phyloP scores from a whole-genome alignment of 176 grass and related monocot genomes.

The Panicum miliaceum region DNA sequence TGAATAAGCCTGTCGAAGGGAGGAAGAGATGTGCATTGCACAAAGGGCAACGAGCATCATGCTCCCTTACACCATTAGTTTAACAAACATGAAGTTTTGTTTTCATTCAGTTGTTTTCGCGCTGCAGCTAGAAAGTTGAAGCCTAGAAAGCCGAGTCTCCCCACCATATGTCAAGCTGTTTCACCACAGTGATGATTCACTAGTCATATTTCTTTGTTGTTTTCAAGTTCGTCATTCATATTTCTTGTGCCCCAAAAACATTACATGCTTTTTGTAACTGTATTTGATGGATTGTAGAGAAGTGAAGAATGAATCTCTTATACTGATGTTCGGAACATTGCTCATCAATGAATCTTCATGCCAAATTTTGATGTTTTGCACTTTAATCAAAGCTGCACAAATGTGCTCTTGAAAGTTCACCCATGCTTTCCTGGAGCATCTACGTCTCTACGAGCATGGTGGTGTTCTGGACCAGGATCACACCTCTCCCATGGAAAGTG shows the following conservation, averaged over 20 bases:
- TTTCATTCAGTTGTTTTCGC: not conserved
- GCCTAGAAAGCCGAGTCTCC: not conserved
- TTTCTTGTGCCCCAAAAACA: not conserved
- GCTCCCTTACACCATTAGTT: not conserved
- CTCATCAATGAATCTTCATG: not conserved
- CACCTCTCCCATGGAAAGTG: not conserved
- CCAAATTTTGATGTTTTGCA: not conserved
- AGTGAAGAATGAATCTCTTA: not conserved
- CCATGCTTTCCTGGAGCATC: not conserved
- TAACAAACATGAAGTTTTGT: not conserved
- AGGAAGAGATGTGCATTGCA: slow-evolving; percentile 61
- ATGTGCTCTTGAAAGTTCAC: not conserved
- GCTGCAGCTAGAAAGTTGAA: not conserved
- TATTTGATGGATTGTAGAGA: slow-evolving; percentile 11
- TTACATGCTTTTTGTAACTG: not conserved
- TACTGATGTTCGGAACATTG: slow-evolving; percentile 1
- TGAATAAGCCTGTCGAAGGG: slow-evolving; percentile 43
- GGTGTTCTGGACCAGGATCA: not conserved
- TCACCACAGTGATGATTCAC: not conserved
- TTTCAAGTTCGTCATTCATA: not conserved
- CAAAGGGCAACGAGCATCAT: slow-evolving; percentile 44
- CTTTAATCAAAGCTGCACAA: not conserved
- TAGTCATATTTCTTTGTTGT: not conserved
- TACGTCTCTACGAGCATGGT: not conserved
- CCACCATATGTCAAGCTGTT: not conserved